Conservation (phyloP, 192 early-diverging fungal species). For the Backusella australiensis region DNA sequence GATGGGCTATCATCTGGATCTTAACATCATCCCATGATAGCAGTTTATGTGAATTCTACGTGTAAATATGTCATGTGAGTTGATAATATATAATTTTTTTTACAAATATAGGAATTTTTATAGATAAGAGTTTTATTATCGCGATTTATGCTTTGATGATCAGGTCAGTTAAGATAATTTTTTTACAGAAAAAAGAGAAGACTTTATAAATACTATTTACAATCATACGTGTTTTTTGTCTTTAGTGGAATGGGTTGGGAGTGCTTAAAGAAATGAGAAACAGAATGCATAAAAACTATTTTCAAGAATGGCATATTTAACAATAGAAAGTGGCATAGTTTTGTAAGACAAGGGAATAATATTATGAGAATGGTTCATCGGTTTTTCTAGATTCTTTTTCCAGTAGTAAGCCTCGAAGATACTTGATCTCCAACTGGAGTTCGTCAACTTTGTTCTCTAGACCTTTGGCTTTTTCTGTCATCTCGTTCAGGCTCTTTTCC, state of each 20-base stretch:
- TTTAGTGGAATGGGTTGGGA: background rate
- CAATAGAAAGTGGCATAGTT: background rate
- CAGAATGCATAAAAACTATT: background rate
- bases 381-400: constrained; percentile 59
- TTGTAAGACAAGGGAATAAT: background rate
- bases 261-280: background rate
- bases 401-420: constrained; percentile 80
- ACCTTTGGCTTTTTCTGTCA: constrained; percentile 63
- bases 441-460: constrained; percentile 79
- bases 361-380: background rate
- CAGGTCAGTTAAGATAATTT: background rate
- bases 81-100: background rate
- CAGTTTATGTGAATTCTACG: background rate
- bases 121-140: background rate
- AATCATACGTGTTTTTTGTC: background rate
- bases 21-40: background rate
- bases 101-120: background rate
- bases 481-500: constrained; percentile 71
- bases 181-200: background rate
- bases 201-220: constrained; percentile 5
- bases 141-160: background rate
- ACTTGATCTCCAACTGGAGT: constrained; percentile 86
- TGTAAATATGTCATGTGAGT: background rate
- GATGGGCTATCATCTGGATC: background rate
- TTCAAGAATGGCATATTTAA: background rate